These are phyloP conservation scores for Podila epigama DNA, from an alignment of 192 early-diverging fungal species.

Conservation along the genomic window DNA sequence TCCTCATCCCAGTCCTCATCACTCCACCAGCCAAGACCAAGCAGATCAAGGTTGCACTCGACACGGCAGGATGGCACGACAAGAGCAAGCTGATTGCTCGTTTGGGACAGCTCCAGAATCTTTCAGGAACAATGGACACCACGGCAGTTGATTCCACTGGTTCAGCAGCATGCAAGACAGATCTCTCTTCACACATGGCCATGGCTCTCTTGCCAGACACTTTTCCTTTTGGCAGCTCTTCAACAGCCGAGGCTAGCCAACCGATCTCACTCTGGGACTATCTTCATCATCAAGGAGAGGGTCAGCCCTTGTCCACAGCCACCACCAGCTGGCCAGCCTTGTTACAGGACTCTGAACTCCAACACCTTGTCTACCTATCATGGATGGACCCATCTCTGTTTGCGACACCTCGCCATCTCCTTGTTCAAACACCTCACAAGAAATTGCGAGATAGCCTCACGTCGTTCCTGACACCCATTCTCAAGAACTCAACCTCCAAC, in stretches of 20 bases:
- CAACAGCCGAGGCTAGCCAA: not conserved
- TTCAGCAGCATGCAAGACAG: no score
- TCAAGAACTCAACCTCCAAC: slow-evolving; percentile 3
- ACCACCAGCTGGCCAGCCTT: not conserved
- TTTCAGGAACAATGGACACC: not conserved
- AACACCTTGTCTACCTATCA: slow-evolving; percentile 18
- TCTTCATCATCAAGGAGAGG: not conserved
- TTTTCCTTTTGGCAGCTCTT: not conserved
- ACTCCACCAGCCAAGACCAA: slow-evolving; percentile 28
- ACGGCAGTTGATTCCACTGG: no score
- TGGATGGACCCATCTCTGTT: slow-evolving; percentile 12
- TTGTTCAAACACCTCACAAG: slow-evolving; percentile 33
- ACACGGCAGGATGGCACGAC: slow-evolving; percentile 34
- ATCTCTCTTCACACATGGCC: slow-evolving; percentile 24
- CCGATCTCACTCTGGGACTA: slow-evolving; percentile 5
- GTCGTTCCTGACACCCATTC: slow-evolving; percentile 15
- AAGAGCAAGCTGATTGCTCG: slow-evolving; percentile 36
- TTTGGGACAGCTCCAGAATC: slow-evolving; percentile 6
- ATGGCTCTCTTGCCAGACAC: slow-evolving; percentile 27
- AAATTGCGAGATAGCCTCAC: slow-evolving; percentile 13
- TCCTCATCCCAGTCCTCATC: slow-evolving; percentile 25
- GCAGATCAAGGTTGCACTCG: slow-evolving; percentile 29
- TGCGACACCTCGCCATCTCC: slow-evolving; percentile 28
- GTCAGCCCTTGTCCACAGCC: not conserved
- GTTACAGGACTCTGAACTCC: slow-evolving; percentile 4